Conservation (phyloP, 1,139 yeast genomes). For the Magnusiomyces fungicola region DNA sequence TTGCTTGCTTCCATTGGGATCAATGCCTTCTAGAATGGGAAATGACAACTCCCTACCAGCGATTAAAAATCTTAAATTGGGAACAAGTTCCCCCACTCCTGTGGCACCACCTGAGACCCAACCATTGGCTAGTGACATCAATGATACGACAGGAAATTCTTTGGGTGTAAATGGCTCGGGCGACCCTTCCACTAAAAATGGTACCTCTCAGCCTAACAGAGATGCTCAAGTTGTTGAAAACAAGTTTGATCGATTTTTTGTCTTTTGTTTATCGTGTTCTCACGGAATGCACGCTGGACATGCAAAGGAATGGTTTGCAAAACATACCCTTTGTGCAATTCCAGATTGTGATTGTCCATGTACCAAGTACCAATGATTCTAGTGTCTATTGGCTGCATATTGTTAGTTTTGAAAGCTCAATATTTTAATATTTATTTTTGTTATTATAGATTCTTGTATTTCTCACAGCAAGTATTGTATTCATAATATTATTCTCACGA, state of each 20-base stretch:
- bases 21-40: conserved; percentile 44
- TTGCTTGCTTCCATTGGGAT: conserved; percentile 75
- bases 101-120: neutral
- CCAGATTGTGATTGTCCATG: conserved; percentile 88
- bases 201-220: neutral
- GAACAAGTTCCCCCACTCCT: neutral
- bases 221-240: neutral
- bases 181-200: neutral
- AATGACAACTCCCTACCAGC: conserved; percentile 15
- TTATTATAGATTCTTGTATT: no score
- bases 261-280: conserved; percentile 82
- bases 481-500: no score
- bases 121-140: no score
- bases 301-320: conserved; percentile 91
- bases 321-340: conserved; percentile 84
- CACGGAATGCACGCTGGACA: conserved; percentile 95
- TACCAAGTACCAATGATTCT: conserved; percentile 30
- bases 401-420: neutral
- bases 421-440: neutral
- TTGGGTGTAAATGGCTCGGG: no score
- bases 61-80: neutral
- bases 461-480: no score
- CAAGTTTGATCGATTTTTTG: conserved; percentile 51
- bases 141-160: no score
- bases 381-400: no score